Base-by-base conservation (phyloP, 192 early-diverging fungal genomes). In the Anaeromyces robustus region DNA sequence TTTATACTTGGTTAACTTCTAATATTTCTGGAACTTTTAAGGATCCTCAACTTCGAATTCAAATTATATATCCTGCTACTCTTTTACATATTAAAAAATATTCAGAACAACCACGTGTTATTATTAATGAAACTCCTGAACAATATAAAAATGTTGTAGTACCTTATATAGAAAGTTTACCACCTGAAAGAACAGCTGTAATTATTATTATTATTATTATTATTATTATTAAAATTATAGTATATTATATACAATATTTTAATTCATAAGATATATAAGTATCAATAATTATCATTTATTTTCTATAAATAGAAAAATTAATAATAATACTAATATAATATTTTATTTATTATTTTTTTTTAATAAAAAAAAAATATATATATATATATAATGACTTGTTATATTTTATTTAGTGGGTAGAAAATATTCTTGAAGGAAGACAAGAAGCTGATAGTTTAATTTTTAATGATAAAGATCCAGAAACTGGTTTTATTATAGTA, bases 321-420 rank as follows among this genome's bases (percentile, higher is more conserved):
- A 34, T 34, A 34, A 7, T 34, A 34, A 34, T 34, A 34, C n/a
- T n/a, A n/a, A n/a, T n/a, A n/a, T n/a, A n/a, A n/a, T n/a, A n/a
- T n/a, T n/a, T n/a, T n/a, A n/a, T n/a, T n/a, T n/a, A n/a, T n/a
- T n/a, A n/a, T n/a, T n/a, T n/a, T n/a, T n/a, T n/a, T n/a, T n/a
- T n/a, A n/a, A n/a, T n/a, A n/a, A n/a, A n/a, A n/a, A n/a, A n/a
- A n/a, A n/a, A n/a, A n/a, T n/a, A n/a, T n/a, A n/a, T n/a, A n/a
- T n/a, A n/a, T n/a, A n/a, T n/a, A n/a, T n/a, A n/a, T n/a, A n/a
- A n/a, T n/a, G n/a, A n/a, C n/a, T n/a, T n/a, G n/a, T n/a, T n/a
- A n/a, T n/a, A n/a, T n/a, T 34, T 34, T 34, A 88, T 92, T 29
- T 88, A 92, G 82, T 95, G 94, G 94, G 92, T 95, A 5, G 85